phyloP scores from a whole-genome alignment of 148 eudicot species.

The Nepenthes gracilis region DNA sequence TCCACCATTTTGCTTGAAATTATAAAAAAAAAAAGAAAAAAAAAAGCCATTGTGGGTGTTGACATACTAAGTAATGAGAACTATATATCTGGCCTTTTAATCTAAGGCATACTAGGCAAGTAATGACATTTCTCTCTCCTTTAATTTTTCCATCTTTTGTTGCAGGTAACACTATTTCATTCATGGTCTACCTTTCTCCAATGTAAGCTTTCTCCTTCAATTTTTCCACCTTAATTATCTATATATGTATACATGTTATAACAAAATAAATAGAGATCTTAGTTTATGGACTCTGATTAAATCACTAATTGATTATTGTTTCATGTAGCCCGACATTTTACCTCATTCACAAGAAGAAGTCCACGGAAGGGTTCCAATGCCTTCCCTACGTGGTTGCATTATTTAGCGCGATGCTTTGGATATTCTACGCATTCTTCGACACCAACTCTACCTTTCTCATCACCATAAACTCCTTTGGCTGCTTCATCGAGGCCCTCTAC shows the following conservation, averaged over 20 bases:
- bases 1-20: too few species aligned
- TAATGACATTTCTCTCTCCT: neutral
- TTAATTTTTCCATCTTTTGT: neutral
- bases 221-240: neutral
- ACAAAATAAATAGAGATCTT: too few species aligned
- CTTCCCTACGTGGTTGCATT: constrained; percentile 53
- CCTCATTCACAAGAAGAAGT: constrained; percentile 40
- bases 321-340: constrained; percentile 57
- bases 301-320: neutral
- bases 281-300: too few species aligned
- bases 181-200: constrained; percentile 83
- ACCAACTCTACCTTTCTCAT: constrained; percentile 34
- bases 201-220: constrained; percentile 31
- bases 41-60: too few species aligned
- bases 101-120: too few species aligned
- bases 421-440: constrained; percentile 42
- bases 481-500: constrained; percentile 46
- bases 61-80: too few species aligned
- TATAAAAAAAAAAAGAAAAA: too few species aligned
- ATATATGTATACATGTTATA: neutral
- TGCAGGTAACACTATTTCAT: constrained; percentile 71
- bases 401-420: constrained; percentile 39
- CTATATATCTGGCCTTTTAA: too few species aligned
- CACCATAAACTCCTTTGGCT: constrained; percentile 55
- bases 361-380: constrained; percentile 51